phyloP scores from a whole-genome alignment of 495 filamentous ascomycete genomes.

The Penicillium cosmopolitanum region DNA sequence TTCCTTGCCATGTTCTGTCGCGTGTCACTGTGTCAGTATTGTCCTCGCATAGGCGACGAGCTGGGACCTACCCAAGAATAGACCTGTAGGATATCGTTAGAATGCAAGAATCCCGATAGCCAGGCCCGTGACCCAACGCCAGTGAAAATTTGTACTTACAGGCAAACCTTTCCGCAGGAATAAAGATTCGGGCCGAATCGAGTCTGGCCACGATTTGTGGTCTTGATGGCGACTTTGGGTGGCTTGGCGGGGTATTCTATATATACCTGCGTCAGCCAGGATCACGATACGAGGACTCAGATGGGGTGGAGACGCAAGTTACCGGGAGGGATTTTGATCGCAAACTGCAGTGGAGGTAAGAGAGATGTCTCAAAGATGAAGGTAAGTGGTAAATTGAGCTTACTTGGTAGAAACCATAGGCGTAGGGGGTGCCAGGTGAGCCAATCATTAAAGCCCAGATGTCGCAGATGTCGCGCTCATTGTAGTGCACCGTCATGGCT shows the following conservation, averaged over 20 bases:
- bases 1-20: conserved; percentile 88
- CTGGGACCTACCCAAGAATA: conserved; percentile 74
- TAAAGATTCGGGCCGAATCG: conserved; percentile 99
- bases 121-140: background rate
- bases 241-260: conserved; percentile 87
- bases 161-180: conserved; percentile 83
- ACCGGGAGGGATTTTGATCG: conserved; percentile 41
- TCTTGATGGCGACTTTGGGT: conserved; percentile 72
- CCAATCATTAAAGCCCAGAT: conserved; percentile 89
- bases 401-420: conserved; percentile 96
- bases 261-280: background rate
- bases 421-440: conserved; percentile 92
- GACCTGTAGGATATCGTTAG: conserved; percentile 58
- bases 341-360: conserved; percentile 31
- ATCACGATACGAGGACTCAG: too few relatives aligned
- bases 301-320: background rate
- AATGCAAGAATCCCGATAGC: background rate
- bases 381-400: conserved; percentile 39
- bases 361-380: background rate
- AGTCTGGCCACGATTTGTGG: conserved; percentile 83
- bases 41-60: background rate
- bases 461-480: conserved; percentile 85
- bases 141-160: conserved; percentile 54
- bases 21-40: conserved; percentile 1
- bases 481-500: conserved; percentile 64